Evolutionary conservation across 805 yeast genomes (phyloP).

Genomic region (Ogataea angusta): DNA sequence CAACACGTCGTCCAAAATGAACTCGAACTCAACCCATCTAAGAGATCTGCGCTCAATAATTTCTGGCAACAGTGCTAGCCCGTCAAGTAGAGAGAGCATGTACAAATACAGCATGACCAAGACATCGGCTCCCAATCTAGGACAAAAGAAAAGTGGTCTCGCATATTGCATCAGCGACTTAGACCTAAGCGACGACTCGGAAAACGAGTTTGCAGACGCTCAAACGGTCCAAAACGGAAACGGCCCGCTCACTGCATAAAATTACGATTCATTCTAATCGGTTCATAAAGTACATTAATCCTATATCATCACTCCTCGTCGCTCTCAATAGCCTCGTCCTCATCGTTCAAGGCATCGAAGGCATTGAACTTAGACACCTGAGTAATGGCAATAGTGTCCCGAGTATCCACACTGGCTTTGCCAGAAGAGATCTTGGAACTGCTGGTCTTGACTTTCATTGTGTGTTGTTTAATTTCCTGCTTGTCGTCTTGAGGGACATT

Average conservation of each 20-base stretch:
- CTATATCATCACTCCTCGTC: conserved; percentile 22
- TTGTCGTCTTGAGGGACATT: conserved; percentile 48
- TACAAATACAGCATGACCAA: conserved; percentile 8
- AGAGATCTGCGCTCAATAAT: conserved; percentile 37
- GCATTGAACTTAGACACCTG: conserved; percentile 71
- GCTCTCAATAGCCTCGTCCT: conserved; percentile 36
- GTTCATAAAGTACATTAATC: conserved; percentile 14
- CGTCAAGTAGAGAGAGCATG: conserved; percentile 9
- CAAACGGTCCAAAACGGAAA: conserved; percentile 4
- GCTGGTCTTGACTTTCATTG: conserved; percentile 62
- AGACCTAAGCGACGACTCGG: conserved; percentile 21
- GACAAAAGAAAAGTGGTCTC: conserved; percentile 17
- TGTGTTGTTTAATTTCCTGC: conserved; percentile 42
- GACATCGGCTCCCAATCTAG: conserved; percentile 8
- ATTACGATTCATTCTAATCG: conserved; percentile 1
- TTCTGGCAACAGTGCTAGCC: conserved; percentile 9
- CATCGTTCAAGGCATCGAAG: conserved; percentile 69
- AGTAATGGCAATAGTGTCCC: conserved; percentile 67
- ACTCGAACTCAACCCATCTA: conserved; percentile 32
- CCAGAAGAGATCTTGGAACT: conserved; percentile 72
- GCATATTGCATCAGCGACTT: conserved; percentile 22
- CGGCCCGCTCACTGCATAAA: conserved; percentile 4
- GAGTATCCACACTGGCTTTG: conserved; percentile 61
- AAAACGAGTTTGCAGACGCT: conserved; percentile 5
- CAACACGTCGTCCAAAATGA: conserved; percentile 13